Evolutionary conservation across 108 stramenopile species (phyloP).

Genomic region (Tribonema minus): DNA sequence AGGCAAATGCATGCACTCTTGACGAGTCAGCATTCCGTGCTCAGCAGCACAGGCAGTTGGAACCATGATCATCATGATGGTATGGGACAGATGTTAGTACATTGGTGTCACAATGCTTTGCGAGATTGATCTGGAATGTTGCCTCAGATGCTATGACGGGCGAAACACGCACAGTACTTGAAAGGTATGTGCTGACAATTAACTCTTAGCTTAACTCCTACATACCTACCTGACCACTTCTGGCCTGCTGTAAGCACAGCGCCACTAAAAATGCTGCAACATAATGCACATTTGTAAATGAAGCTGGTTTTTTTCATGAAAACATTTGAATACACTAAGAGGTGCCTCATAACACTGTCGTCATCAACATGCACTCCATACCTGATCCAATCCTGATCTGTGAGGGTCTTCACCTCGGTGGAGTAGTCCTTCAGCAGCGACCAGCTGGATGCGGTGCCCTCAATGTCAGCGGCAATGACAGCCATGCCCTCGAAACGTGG

Average conservation of each 20-base stretch:
- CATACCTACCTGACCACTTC: no score
- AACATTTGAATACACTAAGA: not conserved
- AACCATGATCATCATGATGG: no score
- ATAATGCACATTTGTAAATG: not conserved
- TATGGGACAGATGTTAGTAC: no score
- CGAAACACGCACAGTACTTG: no score
- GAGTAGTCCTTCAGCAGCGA: conserved; percentile 48
- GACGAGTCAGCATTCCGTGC: no score
- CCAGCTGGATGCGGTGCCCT: conserved; percentile 43
- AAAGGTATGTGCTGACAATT: no score
- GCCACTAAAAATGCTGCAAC: not conserved
- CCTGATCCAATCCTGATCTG: conserved; percentile 58
- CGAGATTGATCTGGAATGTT: no score
- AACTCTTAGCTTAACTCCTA: no score
- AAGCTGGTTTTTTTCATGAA: not conserved
- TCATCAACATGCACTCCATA: not conserved
- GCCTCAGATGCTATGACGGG: no score
- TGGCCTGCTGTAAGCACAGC: not conserved
- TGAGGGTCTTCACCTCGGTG: conserved; percentile 42
- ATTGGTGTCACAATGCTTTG: no score
- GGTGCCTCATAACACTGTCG: not conserved
- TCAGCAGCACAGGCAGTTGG: no score
- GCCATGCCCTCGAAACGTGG: conserved; percentile 54
- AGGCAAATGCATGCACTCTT: no score
- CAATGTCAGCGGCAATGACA: conserved; percentile 48